A percentile compares a stretch with the other conserved stretches of the same genome.
Conservation (phyloP, 148 eudicot species). For the Persicaria tinctoria region DNA sequence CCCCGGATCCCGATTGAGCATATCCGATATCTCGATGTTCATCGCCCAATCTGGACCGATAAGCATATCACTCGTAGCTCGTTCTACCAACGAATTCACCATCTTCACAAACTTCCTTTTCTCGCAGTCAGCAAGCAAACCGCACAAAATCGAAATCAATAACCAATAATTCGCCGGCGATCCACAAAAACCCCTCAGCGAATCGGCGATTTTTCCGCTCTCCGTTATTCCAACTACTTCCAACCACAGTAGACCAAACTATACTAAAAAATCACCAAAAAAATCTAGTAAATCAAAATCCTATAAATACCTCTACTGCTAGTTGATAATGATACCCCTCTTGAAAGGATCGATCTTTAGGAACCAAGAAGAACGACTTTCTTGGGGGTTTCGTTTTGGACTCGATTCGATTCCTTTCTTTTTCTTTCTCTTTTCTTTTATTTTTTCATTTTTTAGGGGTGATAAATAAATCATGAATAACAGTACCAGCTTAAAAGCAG, state of each 20-base stretch:
- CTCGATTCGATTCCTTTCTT: background rate
- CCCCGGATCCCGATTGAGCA: slow-evolving; percentile 85
- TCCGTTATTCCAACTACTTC: background rate
- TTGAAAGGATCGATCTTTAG: slow-evolving; percentile 1
- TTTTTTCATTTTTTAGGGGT: no score
- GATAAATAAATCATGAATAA: no score
- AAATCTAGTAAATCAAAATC: background rate
- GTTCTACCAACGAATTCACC: slow-evolving; percentile 87
- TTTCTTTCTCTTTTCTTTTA: background rate
- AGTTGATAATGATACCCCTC: background rate
- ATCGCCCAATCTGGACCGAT: slow-evolving; percentile 99
- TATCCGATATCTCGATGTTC: slow-evolving; percentile 94
- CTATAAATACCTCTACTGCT: slow-evolving; percentile 4
- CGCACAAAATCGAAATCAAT: background rate
- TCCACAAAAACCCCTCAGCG: slow-evolving; percentile 7
- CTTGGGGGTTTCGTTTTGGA: slow-evolving; percentile 4
- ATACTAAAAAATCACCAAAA: background rate
- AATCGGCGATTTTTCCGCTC: slow-evolving; percentile 2
- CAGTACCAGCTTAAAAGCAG: no score
- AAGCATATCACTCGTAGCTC: slow-evolving; percentile 83
- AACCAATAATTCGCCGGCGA: background rate
- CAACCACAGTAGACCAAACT: slow-evolving; percentile 9
- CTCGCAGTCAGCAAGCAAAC: background rate
- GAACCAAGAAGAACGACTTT: background rate
- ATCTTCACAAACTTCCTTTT: slow-evolving; percentile 22